A percentile compares a stretch with the other conserved stretches of the same genome.
These are phyloP conservation scores for Choanephora cucurbitarum DNA, from an alignment of 371 early-diverging fungal genomes.

Conservation along the genomic window DNA sequence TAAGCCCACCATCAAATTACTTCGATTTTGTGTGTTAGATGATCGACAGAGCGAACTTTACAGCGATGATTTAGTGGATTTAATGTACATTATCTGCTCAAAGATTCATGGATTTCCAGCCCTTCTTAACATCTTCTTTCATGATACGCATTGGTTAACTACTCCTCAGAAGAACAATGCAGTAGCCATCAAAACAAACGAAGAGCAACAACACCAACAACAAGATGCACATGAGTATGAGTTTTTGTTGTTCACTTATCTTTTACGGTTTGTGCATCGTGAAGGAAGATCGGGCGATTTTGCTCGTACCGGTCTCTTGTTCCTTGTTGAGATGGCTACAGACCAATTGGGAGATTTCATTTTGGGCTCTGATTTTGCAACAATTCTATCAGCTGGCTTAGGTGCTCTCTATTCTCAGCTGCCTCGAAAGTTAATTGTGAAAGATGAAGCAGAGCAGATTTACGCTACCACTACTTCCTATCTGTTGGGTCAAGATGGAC, in stretches of 20 bases:
- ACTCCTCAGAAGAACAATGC: constrained; percentile 53
- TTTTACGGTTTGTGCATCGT: constrained; percentile 83
- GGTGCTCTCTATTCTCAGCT: constrained; percentile 92
- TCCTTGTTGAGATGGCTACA: constrained; percentile 83
- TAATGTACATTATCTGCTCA: constrained; percentile 86
- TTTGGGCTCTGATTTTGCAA: constrained; percentile 78
- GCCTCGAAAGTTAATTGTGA: constrained; percentile 75
- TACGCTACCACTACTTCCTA: constrained; percentile 48
- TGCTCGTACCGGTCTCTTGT: constrained; percentile 87
- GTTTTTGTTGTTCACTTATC: constrained; percentile 84
- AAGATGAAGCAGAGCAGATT: constrained; percentile 34
- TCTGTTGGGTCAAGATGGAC: constrained; percentile 46
- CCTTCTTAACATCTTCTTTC: constrained; percentile 89
- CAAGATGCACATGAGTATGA: constrained; percentile 60
- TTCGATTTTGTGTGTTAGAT: constrained; percentile 69
- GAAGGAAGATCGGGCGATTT: constrained; percentile 90
- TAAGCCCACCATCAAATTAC: constrained; percentile 79
- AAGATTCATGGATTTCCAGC: constrained; percentile 91
- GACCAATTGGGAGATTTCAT: constrained; percentile 80
- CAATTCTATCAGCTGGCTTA: constrained; percentile 82
- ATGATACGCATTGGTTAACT: constrained; percentile 77
- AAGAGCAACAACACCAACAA: constrained; percentile 15
- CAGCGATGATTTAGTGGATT: constrained; percentile 83
- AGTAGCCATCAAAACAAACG: constrained; percentile 4
- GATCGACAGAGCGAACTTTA: constrained; percentile 66